Conservation (phyloP, 2,329 filamentous ascomycete genomes). For the Penicillium crustosum region DNA sequence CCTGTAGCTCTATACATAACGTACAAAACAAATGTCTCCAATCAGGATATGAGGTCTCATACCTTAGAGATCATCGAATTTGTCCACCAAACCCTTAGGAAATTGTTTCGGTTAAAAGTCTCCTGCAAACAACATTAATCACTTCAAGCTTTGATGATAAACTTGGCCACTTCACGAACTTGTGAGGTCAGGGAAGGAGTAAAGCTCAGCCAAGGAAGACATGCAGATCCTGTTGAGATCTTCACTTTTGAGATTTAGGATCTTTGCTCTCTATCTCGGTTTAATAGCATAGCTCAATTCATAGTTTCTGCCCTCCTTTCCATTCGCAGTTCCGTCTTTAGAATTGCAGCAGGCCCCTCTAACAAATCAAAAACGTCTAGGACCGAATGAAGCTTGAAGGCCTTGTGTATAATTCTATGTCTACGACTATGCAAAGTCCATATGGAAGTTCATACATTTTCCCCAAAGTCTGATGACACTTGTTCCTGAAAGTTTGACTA, state of each 20-base stretch:
- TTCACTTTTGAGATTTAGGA: neutral
- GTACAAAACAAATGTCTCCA: constrained; percentile 62
- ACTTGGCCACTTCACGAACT: neutral
- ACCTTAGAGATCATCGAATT: constrained; percentile 43
- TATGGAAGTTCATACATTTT: neutral
- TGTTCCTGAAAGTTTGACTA: neutral
- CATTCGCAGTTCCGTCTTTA: neutral
- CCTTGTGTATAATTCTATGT: neutral
- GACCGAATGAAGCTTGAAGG: neutral
- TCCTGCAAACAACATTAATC: neutral
- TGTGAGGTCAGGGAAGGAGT: neutral
- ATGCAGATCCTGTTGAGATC: neutral
- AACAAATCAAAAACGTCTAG: neutral
- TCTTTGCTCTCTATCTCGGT: neutral
- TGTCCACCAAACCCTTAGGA: neutral
- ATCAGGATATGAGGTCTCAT: constrained; percentile 60
- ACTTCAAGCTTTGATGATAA: neutral
- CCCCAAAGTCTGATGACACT: no score
- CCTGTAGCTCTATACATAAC: neutral
- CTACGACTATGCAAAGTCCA: constrained; percentile 43
- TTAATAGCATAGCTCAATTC: neutral
- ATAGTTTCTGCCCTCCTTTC: neutral
- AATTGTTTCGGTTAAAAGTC: neutral
- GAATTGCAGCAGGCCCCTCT: neutral
- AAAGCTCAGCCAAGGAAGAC: neutral